These are phyloP conservation scores for Fistulifera pelliculosa DNA, from an alignment of 108 stramenopile species.

Conservation along the genomic window DNA sequence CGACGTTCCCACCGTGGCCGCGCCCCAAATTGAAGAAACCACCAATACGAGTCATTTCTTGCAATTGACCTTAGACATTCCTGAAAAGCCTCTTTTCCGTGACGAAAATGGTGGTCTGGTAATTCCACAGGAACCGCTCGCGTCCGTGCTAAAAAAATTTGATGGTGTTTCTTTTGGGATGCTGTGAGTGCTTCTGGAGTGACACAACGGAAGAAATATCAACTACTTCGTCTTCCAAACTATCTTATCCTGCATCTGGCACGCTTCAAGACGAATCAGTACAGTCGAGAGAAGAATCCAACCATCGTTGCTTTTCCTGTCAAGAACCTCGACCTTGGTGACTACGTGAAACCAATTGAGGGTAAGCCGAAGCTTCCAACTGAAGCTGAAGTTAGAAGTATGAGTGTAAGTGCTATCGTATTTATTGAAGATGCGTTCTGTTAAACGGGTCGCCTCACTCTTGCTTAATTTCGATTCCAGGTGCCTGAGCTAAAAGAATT, in stretches of 20 bases:
- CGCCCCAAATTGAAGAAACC: conserved; percentile 40
- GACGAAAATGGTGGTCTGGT: conserved; percentile 93
- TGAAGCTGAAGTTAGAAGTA: conserved; percentile 55
- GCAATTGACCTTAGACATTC: conserved; percentile 93
- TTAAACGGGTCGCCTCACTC: no score
- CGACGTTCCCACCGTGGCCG: not conserved
- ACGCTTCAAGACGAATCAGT: conserved; percentile 89
- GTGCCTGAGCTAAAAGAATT: conserved; percentile 65
- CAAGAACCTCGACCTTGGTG: conserved; percentile 88
- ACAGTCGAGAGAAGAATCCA: conserved; percentile 95
- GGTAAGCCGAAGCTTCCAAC: conserved; percentile 27
- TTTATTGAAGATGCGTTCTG: no score
- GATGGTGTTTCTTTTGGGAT: conserved; percentile 85
- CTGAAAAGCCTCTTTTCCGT: conserved; percentile 95
- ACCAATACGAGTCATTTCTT: conserved; percentile 67
- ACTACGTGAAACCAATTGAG: conserved; percentile 39
- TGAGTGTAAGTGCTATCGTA: conserved; percentile 48
- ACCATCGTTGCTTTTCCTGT: conserved; percentile 98
- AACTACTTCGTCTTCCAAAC: conserved; percentile 72
- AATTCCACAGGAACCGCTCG: conserved; percentile 96
- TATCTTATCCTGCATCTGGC: conserved; percentile 88
- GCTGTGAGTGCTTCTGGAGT: conserved; percentile 40
- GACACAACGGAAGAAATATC: conserved; percentile 71
- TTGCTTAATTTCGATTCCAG: conserved; percentile 13
- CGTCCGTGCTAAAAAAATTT: conserved; percentile 87